Conservation (phyloP, 2,329 filamentous ascomycete genomes). For the Pleurostoma richardsiae region DNA sequence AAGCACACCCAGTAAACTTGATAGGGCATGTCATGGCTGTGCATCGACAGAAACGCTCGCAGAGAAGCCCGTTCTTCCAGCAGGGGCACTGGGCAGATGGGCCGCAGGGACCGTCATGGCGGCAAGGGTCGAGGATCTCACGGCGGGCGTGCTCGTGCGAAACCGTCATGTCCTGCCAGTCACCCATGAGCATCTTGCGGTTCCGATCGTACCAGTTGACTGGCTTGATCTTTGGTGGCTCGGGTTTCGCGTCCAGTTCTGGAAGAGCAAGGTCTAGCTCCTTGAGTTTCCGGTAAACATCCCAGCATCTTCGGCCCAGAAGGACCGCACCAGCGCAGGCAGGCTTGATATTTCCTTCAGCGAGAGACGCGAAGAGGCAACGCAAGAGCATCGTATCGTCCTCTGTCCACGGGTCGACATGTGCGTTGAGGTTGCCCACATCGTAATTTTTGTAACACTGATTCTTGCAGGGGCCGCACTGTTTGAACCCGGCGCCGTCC, state of each 20-base stretch:
- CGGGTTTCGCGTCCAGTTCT: conserved; percentile 13
- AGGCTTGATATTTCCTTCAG: conserved; percentile 34
- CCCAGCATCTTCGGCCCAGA: conserved; percentile 46
- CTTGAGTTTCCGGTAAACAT: conserved; percentile 40
- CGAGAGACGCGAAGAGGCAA: conserved; percentile 37
- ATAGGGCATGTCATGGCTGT: conserved; percentile 53
- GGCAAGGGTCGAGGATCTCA: conserved; percentile 59
- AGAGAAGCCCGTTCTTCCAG: conserved; percentile 55
- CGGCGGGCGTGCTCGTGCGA: conserved; percentile 52
- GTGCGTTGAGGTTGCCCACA: conserved; percentile 21
- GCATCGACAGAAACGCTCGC: conserved; percentile 68
- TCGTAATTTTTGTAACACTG: conserved; percentile 36
- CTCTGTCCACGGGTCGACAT: conserved; percentile 38
- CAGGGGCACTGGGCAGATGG: conserved; percentile 52
- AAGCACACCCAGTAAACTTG: conserved; percentile 64
- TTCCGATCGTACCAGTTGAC: conserved; percentile 53
- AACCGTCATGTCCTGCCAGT: conserved; percentile 51
- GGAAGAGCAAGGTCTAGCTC: conserved; percentile 30
- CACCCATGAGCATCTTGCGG: conserved; percentile 46
- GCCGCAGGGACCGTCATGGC: conserved; percentile 63
- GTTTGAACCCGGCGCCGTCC: conserved; percentile 3
- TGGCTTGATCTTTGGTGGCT: conserved; percentile 32
- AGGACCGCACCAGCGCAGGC: conserved; percentile 46
- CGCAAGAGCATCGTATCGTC: conserved; percentile 43
- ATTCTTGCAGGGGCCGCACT: conserved; percentile 24